These are phyloP conservation scores for Ogataea methanolica DNA, from an alignment of 805 yeast genomes.

Conservation along the genomic window DNA sequence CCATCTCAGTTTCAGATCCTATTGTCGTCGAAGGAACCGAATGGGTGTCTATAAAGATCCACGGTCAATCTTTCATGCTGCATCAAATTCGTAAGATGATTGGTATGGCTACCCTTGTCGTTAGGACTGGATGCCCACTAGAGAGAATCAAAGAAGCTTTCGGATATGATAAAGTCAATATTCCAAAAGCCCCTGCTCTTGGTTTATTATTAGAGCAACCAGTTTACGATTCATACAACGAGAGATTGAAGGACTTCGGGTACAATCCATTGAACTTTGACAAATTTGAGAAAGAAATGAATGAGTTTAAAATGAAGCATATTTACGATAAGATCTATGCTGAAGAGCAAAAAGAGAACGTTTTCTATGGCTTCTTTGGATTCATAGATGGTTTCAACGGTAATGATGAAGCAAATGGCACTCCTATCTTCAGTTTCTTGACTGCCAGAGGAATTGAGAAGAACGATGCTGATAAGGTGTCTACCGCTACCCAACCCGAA, in stretches of 20 bases:
- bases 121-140: conserved; percentile 81
- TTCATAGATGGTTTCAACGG: conserved; percentile 79
- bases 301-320: conserved; percentile 77
- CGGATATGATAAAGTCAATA: conserved; percentile 67
- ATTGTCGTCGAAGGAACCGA: conserved; percentile 90
- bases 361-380: conserved; percentile 85
- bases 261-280: conserved; percentile 70
- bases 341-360: conserved; percentile 85
- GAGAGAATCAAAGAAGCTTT: conserved; percentile 76
- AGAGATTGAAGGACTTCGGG: conserved; percentile 66
- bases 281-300: conserved; percentile 64
- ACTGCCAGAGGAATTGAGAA: conserved; percentile 41
- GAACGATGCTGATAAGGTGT: conserved; percentile 5
- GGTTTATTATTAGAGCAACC: conserved; percentile 90
- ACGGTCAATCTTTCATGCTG: conserved; percentile 97
- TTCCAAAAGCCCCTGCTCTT: conserved; percentile 96
- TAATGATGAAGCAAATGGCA: conserved; percentile 43
- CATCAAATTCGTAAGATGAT: conserved; percentile 98
- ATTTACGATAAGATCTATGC: conserved; percentile 90
- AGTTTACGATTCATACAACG: conserved; percentile 81
- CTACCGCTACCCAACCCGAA: background rate
- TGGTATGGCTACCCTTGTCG: conserved; percentile 83
- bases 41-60: conserved; percentile 94
- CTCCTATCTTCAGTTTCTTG: conserved; percentile 56
- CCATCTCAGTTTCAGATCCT: conserved; percentile 77